Conservation (phyloP, 2,329 filamentous ascomycete genomes). For the Teratosphaeria viscida region DNA sequence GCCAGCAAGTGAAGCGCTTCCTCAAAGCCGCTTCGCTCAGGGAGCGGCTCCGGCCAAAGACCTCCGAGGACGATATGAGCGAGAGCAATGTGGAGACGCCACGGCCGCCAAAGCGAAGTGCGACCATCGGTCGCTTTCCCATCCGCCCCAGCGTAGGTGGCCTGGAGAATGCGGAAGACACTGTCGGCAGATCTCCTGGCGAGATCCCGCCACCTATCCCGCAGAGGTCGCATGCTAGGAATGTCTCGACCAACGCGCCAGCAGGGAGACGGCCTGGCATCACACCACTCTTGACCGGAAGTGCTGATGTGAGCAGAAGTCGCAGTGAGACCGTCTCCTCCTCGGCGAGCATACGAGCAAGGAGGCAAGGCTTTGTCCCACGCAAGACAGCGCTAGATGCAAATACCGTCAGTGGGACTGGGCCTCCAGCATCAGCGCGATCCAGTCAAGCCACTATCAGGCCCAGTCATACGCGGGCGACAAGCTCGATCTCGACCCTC, state of each 20-base stretch:
- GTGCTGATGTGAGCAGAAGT: slow-evolving; percentile 56
- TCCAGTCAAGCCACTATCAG: slow-evolving; percentile 40
- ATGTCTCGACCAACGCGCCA: slow-evolving; percentile 12
- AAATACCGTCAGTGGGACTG: slow-evolving; percentile 23
- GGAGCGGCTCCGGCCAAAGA: slow-evolving; percentile 13
- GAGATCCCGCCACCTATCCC: slow-evolving; percentile 62
- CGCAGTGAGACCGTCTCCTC: slow-evolving; percentile 49
- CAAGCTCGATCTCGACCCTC: slow-evolving; percentile 20
- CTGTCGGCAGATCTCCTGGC: slow-evolving; percentile 57
- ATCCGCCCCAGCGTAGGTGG: slow-evolving; percentile 58
- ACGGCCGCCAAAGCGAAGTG: slow-evolving; percentile 50
- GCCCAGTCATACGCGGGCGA: slow-evolving; percentile 21
- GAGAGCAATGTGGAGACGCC: slow-evolving; percentile 70
- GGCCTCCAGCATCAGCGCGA: slow-evolving; percentile 10
- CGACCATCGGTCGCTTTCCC: slow-evolving; percentile 46
- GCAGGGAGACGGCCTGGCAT: slow-evolving; percentile 54
- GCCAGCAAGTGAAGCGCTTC: slow-evolving; percentile 50
- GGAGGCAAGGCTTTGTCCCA: slow-evolving; percentile 51
- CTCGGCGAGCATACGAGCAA: slow-evolving; percentile 41
- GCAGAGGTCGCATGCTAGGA: slow-evolving; percentile 66
- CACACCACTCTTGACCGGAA: slow-evolving; percentile 54
- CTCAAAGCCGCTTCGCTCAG: slow-evolving; percentile 36
- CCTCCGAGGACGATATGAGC: slow-evolving; percentile 28
- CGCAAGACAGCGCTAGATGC: slow-evolving; percentile 36
- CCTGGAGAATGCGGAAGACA: slow-evolving; percentile 47